Evolutionary conservation across 805 yeast species (phyloP), one percentile per base, ranked within the genome.

Genomic region (Priceomyces fermenticarens): DNA sequence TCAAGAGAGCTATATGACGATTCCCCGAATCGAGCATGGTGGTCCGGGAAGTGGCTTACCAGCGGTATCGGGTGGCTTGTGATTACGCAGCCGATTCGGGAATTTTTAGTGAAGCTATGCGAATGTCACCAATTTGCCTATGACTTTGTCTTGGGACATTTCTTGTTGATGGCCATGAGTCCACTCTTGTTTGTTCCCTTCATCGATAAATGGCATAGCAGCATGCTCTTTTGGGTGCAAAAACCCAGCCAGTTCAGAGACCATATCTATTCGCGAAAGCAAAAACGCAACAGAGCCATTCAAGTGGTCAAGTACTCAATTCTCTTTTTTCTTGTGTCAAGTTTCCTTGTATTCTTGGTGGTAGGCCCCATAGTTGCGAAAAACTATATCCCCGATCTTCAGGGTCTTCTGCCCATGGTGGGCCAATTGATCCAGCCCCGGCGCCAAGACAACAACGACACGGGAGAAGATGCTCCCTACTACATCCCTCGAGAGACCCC

Each of bases 401-500:
- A 43, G 38, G 28, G 12, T 7, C 17, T 27, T 37, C 57, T 45
- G 52, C 57, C 13, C 41, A 51, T 36, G 8, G 38, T 47, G 3
- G 37, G 35, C 2, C 49, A 45, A 2, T 49, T 80, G 30, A 54
- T 81, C 6, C 89, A 83, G 54, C 88, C 89, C 1, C 72, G 64
- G 30, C 53, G 62, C 30, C 86, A 81, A 52, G 67, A 75, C 34
- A 80, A 81, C 47, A 81, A 83, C 51, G 88, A 83, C 53, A 83
- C 88, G 0, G 88, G 88, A 0, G 65, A 53, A 0, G 38, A 41
- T 16, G 85, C 84, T 0, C 83, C 85, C 0, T 39, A 59, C 1
- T 59, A 64, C 9, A 65, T 80, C 11, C 47, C 65, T 11, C 61
- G 69, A 4, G 63, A 67, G 0, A 66, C 68, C 23, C 62, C 63